These are phyloP conservation scores for Fusarium sublunatum DNA, from an alignment of 2,329 filamentous ascomycete species.

Conservation along the genomic window DNA sequence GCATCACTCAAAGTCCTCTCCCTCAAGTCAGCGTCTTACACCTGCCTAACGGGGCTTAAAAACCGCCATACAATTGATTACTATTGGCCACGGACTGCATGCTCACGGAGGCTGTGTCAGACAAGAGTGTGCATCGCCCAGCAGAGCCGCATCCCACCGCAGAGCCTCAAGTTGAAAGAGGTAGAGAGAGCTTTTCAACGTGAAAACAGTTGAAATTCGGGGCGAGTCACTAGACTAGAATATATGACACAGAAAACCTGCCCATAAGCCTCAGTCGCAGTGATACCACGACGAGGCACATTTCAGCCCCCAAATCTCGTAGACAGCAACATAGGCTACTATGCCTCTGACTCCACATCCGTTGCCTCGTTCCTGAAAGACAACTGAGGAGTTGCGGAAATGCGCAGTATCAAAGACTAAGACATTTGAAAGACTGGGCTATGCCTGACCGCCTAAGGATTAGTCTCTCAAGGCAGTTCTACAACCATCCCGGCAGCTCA, in stretches of 20 bases:
- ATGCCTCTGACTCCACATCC: not conserved
- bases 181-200: not conserved
- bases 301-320: conserved; percentile 5
- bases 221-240: not conserved
- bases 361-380: conserved; percentile 5
- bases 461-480: not conserved
- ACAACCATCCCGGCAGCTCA: conserved; percentile 17
- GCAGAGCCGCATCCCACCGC: not conserved
- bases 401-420: not conserved
- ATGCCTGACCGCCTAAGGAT: not conserved
- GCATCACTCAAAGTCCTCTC: too few species aligned
- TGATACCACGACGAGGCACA: conserved; percentile 14
- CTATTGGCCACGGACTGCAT: too few species aligned
- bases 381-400: not conserved
- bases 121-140: not conserved
- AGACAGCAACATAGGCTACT: conserved; percentile 2
- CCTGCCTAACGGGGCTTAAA: too few species aligned
- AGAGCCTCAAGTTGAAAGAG: conserved; percentile 2
- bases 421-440: conserved; percentile 4
- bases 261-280: not conserved
- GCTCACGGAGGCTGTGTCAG: not conserved
- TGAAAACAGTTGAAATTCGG: not conserved
- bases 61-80: too few species aligned
- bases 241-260: not conserved
- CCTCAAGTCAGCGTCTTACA: too few species aligned